These are phyloP conservation scores for Aspergillus clavatus DNA, from an alignment of 2,329 filamentous ascomycete species.

Conservation along the genomic window DNA sequence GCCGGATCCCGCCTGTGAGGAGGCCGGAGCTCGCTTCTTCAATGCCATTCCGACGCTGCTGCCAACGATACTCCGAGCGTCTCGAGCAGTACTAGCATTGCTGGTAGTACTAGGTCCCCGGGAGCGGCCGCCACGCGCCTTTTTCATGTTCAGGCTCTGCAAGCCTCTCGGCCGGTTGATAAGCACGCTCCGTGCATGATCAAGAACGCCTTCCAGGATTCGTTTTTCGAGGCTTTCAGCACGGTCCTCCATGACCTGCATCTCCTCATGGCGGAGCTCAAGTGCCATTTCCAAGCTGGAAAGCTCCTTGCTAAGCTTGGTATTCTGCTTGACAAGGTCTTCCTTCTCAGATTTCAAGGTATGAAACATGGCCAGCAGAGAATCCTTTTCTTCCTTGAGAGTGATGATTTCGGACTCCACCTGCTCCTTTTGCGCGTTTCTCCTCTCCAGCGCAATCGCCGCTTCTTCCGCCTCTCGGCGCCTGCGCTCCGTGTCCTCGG, in stretches of 20 bases:
- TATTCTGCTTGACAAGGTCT: constrained; percentile 70
- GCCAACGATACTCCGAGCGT: constrained; percentile 34
- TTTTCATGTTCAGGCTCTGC: constrained; percentile 49
- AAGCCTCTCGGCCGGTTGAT: constrained; percentile 63
- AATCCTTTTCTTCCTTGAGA: constrained; percentile 57
- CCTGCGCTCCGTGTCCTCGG: constrained; percentile 72
- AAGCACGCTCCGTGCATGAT: constrained; percentile 80
- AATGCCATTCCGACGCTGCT: constrained; percentile 45
- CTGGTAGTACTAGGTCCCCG: constrained; percentile 33
- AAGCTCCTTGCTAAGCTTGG: constrained; percentile 75
- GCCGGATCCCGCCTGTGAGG: constrained; percentile 38
- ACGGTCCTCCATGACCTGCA: constrained; percentile 82
- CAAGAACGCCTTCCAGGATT: constrained; percentile 91
- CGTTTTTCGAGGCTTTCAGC: constrained; percentile 86
- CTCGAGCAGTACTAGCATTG: constrained; percentile 31
- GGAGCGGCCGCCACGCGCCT: constrained; percentile 43
- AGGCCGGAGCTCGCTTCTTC: constrained; percentile 49
- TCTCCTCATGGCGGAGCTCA: constrained; percentile 80
- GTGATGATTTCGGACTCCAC: constrained; percentile 50
- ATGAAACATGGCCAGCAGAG: constrained; percentile 54
- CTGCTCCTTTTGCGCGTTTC: constrained; percentile 61
- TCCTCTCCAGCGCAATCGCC: constrained; percentile 72
- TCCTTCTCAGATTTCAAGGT: constrained; percentile 52
- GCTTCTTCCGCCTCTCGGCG: constrained; percentile 77
- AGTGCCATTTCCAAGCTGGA: constrained; percentile 88